Evolutionary conservation across 2,329 filamentous ascomycete species (phyloP).

Genomic region (Phaeosphaeria sp.): DNA sequence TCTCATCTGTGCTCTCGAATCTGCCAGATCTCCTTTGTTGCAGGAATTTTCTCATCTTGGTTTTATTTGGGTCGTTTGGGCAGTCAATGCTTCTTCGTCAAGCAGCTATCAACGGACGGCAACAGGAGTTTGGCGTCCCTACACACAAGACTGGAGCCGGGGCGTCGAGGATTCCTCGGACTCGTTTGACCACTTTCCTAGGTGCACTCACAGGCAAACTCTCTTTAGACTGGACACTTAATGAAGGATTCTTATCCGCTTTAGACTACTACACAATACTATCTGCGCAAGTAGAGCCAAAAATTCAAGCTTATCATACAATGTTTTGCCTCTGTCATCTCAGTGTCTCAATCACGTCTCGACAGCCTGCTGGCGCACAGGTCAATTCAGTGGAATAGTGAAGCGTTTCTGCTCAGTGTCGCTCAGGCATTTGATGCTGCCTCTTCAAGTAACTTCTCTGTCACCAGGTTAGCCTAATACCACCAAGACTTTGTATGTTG

Average conservation of each 20-base stretch:
- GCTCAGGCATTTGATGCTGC: slow-evolving; percentile 49
- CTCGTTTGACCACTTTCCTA: slow-evolving; percentile 28
- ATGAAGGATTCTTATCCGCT: slow-evolving; percentile 49
- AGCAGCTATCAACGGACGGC: slow-evolving; percentile 24
- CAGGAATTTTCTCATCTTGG: slow-evolving; percentile 26
- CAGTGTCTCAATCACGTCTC: neutral
- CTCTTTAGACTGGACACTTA: slow-evolving; percentile 49
- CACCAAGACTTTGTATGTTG: neutral
- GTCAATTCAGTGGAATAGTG: no score
- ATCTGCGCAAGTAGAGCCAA: slow-evolving; percentile 39
- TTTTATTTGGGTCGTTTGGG: slow-evolving; percentile 17
- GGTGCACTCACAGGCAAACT: slow-evolving; percentile 30
- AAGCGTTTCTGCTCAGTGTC: no score
- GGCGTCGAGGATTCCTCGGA: slow-evolving; percentile 32
- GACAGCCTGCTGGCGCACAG: no score
- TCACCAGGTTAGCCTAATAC: neutral
- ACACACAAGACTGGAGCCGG: slow-evolving; percentile 34
- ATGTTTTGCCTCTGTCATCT: neutral
- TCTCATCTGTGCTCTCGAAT: slow-evolving; percentile 31
- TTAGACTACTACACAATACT: slow-evolving; percentile 45
- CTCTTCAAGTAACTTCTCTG: slow-evolving; percentile 42
- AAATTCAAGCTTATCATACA: slow-evolving; percentile 28
- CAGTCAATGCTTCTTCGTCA: slow-evolving; percentile 12
- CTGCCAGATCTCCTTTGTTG: slow-evolving; percentile 32
- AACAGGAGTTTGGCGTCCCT: slow-evolving; percentile 42